phyloP scores from a whole-genome alignment of 2,329 filamentous ascomycete genomes.

The Calonectria pauciramosa region DNA sequence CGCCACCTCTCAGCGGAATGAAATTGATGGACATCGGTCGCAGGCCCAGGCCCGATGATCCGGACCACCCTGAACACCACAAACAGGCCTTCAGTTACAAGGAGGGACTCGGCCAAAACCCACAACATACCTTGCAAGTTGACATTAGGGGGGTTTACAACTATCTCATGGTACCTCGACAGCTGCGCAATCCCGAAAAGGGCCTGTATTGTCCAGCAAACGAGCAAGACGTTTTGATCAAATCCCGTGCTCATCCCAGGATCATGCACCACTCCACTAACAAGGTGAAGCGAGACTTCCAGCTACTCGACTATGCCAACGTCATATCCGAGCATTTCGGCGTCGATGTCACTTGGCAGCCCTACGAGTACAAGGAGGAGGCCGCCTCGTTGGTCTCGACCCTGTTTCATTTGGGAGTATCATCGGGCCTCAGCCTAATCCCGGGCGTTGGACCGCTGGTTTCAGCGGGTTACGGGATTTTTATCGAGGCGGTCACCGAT shows the following conservation, averaged over 20 bases:
- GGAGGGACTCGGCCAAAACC: background rate
- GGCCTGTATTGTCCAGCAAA: background rate
- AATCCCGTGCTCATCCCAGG: background rate
- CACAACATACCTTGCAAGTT: background rate
- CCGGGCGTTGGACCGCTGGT: background rate
- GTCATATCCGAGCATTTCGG: background rate
- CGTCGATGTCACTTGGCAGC: background rate
- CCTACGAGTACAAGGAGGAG: background rate
- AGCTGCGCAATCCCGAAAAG: background rate
- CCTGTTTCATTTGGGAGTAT: background rate
- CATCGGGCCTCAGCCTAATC: background rate
- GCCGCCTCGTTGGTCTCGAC: background rate
- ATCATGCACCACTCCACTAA: background rate
- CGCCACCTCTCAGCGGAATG: no score
- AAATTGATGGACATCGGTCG: no score
- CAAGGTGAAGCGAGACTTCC: background rate
- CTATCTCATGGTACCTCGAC: background rate
- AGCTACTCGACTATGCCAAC: background rate
- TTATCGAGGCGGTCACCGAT: background rate
- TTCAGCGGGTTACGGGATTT: background rate
- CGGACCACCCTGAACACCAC: background rate
- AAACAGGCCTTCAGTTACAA: background rate
- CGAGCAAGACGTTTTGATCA: background rate
- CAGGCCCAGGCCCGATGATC: no score
- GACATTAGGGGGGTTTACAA: background rate